A percentile compares a stretch with the other conserved stretches of the same genome.
These are phyloP conservation scores for Phytophthora pinifolia DNA, from an alignment of 352 stramenopile genomes.

Conservation along the genomic window DNA sequence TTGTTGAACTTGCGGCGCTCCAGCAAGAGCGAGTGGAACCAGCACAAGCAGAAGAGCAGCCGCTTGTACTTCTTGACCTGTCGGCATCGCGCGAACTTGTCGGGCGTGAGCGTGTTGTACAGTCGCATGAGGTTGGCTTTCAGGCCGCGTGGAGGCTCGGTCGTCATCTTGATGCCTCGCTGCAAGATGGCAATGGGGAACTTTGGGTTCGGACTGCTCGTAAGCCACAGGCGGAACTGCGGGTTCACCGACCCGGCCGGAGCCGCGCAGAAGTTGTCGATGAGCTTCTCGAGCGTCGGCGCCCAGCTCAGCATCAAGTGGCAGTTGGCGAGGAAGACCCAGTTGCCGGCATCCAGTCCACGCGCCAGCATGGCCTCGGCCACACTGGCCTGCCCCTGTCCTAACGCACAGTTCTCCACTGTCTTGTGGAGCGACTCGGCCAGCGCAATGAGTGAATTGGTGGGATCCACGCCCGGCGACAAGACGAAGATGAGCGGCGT, in stretches of 20 bases:
- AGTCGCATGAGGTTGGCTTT: conserved; percentile 93
- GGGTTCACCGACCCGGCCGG: conserved; percentile 58
- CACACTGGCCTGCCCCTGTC: conserved; percentile 92
- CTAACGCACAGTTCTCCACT: conserved; percentile 92
- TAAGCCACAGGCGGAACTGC: conserved; percentile 94
- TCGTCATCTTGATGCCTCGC: conserved; percentile 96
- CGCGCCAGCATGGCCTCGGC: conserved; percentile 90
- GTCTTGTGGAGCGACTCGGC: conserved; percentile 78
- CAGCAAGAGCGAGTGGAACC: conserved; percentile 95
- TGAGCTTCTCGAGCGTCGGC: conserved; percentile 93
- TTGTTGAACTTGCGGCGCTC: conserved; percentile 97
- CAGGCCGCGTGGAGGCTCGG: conserved; percentile 91
- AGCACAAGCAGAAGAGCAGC: conserved; percentile 94
- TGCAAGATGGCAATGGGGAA: conserved; percentile 97
- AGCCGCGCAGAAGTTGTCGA: conserved; percentile 83
- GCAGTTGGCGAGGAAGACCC: conserved; percentile 96
- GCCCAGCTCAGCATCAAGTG: conserved; percentile 97
- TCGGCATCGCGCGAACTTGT: conserved; percentile 85
- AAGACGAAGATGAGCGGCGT: conserved; percentile 96
- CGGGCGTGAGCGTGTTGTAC: conserved; percentile 92
- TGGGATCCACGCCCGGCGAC: conserved; percentile 94
- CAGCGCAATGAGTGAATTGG: conserved; percentile 89
- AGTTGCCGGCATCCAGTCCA: conserved; percentile 86
- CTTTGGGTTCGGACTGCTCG: conserved; percentile 91
- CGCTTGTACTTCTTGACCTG: conserved; percentile 91